A percentile compares a stretch with the other conserved stretches of the same genome.
These are phyloP conservation scores for Sphaerostilbella broomeana DNA, from an alignment of 2,329 filamentous ascomycete genomes.

Conservation along the genomic window DNA sequence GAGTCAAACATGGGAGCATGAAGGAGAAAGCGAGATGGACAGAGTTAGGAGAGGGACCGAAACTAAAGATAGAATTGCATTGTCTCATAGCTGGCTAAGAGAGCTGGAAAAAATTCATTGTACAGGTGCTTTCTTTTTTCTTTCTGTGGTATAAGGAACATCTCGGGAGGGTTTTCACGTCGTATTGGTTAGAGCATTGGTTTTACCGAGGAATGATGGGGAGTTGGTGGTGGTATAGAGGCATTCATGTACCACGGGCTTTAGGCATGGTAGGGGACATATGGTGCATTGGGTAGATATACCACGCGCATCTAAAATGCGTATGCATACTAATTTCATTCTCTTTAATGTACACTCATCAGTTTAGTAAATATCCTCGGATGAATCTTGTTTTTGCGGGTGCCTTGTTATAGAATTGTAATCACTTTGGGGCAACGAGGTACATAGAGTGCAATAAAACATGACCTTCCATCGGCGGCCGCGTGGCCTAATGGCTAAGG, in stretches of 20 bases:
- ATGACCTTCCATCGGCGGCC: constrained; percentile 19
- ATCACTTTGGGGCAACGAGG: too few species aligned
- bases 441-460: too few species aligned
- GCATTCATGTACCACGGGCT: background rate
- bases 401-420: too few species aligned
- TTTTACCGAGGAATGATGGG: too few species aligned
- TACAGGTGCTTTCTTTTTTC: background rate
- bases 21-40: background rate
- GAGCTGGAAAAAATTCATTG: too few species aligned
- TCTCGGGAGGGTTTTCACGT: too few species aligned
- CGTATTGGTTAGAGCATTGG: too few species aligned
- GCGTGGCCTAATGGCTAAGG: constrained; percentile 33
- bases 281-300: background rate
- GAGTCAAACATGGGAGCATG: background rate
- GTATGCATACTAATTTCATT: background rate
- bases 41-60: constrained; percentile 1
- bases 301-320: background rate
- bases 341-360: background rate
- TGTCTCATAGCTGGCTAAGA: background rate
- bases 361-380: too few species aligned
- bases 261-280: background rate
- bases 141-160: background rate
- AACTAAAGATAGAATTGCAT: constrained; percentile 10
- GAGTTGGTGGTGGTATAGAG: background rate
- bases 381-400: too few species aligned